Evolutionary conservation across 139 green algal genomes (phyloP).

Genomic region (Pleodorina starrii): DNA sequence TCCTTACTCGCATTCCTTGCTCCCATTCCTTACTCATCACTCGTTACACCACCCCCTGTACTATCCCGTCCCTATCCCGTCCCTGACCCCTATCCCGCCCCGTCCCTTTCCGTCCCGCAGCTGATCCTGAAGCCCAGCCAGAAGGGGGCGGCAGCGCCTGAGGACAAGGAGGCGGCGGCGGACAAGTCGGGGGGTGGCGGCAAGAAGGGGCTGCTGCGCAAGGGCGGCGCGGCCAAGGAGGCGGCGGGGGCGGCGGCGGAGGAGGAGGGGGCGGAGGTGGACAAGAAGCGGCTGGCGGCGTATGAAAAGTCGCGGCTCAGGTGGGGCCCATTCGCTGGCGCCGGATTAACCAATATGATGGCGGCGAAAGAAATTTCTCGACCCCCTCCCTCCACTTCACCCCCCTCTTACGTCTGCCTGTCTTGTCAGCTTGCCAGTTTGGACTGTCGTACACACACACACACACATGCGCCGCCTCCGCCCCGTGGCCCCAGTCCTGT

Average conservation of each 20-base stretch:
- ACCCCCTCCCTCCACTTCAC: no score
- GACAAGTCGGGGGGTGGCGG: background rate
- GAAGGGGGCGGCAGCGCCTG: background rate
- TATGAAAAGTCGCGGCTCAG: conserved; percentile 92
- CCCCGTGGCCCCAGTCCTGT: no score
- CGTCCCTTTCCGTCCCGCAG: background rate
- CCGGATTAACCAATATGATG: no score
- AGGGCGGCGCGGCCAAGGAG: conserved; percentile 21
- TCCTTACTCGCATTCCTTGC: no score
- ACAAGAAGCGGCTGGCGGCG: conserved; percentile 75
- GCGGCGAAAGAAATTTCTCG: no score
- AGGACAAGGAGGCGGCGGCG: background rate
- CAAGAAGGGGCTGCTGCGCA: no score
- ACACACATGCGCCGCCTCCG: no score
- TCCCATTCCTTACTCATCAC: no score
- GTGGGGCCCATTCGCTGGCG: conserved; percentile 62
- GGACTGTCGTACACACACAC: no score
- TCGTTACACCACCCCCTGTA: background rate
- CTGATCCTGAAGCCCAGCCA: conserved; percentile 19
- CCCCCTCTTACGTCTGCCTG: no score
- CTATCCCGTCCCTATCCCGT: background rate
- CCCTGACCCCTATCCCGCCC: background rate
- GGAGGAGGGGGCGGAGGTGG: conserved; percentile 64
- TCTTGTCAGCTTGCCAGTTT: no score
- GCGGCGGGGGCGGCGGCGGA: conserved; percentile 47